Evolutionary conservation across 2,329 filamentous ascomycete species (phyloP).

Genomic region (Chaetomium sp.): DNA sequence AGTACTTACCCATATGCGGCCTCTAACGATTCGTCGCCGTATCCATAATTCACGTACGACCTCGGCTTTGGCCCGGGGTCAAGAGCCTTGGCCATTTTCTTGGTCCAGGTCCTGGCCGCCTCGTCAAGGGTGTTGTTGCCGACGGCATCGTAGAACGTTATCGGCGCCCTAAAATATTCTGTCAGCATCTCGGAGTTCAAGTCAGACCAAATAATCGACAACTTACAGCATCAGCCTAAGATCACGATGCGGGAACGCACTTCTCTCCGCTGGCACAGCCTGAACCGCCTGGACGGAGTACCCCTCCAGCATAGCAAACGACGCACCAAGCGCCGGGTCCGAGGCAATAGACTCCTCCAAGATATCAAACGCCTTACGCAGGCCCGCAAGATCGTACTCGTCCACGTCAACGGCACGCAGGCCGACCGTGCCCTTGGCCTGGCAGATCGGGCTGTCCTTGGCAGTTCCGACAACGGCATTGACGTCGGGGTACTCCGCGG

Average conservation of each 20-base stretch:
- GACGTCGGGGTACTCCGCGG: conserved; percentile 40
- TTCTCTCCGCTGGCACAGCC: conserved; percentile 29
- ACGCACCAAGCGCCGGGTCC: conserved; percentile 24
- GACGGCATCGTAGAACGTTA: background rate
- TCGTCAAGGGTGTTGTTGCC: conserved; percentile 12
- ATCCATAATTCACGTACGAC: conserved; percentile 47
- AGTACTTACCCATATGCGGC: conserved; percentile 37
- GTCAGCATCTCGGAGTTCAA: too few relatives aligned
- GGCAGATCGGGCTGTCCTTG: conserved; percentile 32
- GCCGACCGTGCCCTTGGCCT: conserved; percentile 35
- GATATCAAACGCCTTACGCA: conserved; percentile 27
- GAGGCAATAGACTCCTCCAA: conserved; percentile 27
- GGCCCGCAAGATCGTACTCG: conserved; percentile 30
- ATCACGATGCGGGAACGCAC: conserved; percentile 41
- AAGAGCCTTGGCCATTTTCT: conserved; percentile 18
- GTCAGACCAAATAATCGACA: too few relatives aligned
- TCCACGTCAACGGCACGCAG: conserved; percentile 38
- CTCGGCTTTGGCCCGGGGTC: conserved; percentile 31
- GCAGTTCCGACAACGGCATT: conserved; percentile 38
- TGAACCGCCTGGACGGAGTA: conserved; percentile 43
- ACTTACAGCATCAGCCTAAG: conserved; percentile 35
- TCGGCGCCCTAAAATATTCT: background rate
- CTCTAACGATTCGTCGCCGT: conserved; percentile 37
- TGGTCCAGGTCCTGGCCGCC: conserved; percentile 4
- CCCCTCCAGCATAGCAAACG: conserved; percentile 49